phyloP scores from a whole-genome alignment of 192 early-diverging fungal species.

The Rhizophagus clarus region DNA sequence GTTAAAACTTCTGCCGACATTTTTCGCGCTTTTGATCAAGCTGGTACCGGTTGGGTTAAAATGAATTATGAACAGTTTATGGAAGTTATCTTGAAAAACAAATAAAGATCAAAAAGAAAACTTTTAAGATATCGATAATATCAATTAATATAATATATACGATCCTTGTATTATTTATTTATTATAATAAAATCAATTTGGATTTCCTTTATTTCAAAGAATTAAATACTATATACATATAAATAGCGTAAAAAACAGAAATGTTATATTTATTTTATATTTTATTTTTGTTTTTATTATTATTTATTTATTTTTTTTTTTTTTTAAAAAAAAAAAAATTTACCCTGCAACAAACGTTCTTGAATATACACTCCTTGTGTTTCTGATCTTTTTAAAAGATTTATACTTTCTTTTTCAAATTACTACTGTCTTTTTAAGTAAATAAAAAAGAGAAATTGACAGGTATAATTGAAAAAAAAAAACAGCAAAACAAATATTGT shows the following conservation, averaged over 20 bases:
- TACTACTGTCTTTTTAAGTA: neutral
- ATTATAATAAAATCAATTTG: no score
- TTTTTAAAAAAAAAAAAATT: neutral
- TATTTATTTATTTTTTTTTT: no score
- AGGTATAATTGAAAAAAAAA: neutral
- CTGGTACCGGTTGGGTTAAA: conserved; percentile 57
- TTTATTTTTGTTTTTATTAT: neutral
- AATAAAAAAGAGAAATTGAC: neutral
- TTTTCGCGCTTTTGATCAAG: conserved; percentile 55
- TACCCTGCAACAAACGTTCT: neutral
- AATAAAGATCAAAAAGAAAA: neutral
- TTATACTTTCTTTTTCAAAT: neutral
- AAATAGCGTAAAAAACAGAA: neutral
- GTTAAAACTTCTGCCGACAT: conserved; percentile 59
- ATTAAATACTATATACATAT: neutral
- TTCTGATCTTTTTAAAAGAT: neutral
- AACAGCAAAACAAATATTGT: neutral
- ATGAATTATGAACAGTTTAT: conserved; percentile 53
- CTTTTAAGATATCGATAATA: neutral
- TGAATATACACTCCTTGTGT: neutral
- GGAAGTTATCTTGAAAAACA: conserved; percentile 20
- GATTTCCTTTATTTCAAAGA: no score
- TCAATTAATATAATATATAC: neutral
- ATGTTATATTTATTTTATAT: neutral
- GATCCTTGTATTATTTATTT: neutral